Percentiles rank a stretch among this genome's conserved stretches.
Conservation (phyloP, 805 yeast genomes). For the Tetrapisispora namnaoensis region DNA sequence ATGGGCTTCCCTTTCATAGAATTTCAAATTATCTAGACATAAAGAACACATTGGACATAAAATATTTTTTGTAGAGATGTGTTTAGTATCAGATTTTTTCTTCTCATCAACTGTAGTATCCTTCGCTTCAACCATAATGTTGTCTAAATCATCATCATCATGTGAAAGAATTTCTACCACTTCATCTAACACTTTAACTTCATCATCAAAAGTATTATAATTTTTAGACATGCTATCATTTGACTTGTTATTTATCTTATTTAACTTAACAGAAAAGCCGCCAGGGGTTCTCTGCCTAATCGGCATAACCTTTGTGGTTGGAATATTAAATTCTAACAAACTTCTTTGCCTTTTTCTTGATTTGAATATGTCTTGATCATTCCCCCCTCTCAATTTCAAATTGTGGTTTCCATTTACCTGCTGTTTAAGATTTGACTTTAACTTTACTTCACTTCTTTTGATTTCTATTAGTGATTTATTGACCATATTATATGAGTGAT, state of each 20-base stretch:
- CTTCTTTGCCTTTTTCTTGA: constrained; percentile 16
- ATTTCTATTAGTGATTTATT: constrained; percentile 12
- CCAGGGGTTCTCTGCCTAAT: constrained; percentile 1
- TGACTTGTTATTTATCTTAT: constrained; percentile 1
- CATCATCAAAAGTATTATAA: constrained; percentile 5
- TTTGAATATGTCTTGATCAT: background rate
- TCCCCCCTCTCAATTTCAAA: background rate
- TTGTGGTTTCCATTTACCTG: too few relatives aligned
- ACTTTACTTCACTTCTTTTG: constrained; percentile 9
- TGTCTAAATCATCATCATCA: background rate
- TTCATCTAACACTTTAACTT: constrained; percentile 1
- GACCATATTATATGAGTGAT: constrained; percentile 2
- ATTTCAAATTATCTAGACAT: constrained; percentile 30
- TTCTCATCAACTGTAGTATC: background rate
- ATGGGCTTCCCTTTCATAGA: constrained; percentile 41
- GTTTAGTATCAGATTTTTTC: background rate
- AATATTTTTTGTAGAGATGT: background rate
- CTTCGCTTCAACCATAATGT: background rate
- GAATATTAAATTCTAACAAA: constrained; percentile 20
- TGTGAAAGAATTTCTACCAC: background rate
- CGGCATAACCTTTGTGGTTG: constrained; percentile 11
- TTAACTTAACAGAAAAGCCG: constrained; percentile 2
- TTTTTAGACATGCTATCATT: constrained; percentile 1
- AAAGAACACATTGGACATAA: constrained; percentile 46
- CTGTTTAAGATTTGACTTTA: background rate